Evolutionary conservation across 1,139 yeast genomes (phyloP), one percentile per base, ranked within the genome.

Genomic region (Geotrichum histeridarum): DNA sequence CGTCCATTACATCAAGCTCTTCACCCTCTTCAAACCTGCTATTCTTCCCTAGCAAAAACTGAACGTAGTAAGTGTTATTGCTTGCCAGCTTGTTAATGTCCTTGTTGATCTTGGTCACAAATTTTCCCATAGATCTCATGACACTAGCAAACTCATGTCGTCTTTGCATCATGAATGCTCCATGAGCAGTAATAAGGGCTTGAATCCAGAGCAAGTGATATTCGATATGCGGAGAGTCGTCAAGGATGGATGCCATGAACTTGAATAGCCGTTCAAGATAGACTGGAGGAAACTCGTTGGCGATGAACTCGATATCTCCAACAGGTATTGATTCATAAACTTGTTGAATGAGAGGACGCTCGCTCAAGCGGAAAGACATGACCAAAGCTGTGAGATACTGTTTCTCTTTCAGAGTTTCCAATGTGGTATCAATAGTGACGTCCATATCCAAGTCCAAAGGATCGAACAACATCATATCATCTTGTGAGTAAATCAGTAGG

Each of bases 401-500:
- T 59, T 81, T 82, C 53, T 84, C 87, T 15, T 75, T 64, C 52
- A 91, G 73, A 11, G 82, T 78, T 55, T 82, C 85, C 32, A 81
- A 57, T 0, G 91, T 85, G 6, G 86, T 75, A 50, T 81, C 85
- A 0, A 96, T 95, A 0, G 99, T 93, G 42, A 93, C 82, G 64
- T 94, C 99, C 49, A 91, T 77, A 67, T 93, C 99, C 66, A 93
- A 78, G 68, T 94, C 98, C 69, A 88, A 89, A 44, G 99, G 99
- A 74, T 93, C 99, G 66, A 93, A 94, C 47, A 83, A 73, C 48
- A 88, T 73, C 14, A 80, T 75, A 56, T 84, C 83, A 67, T 91
- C 95, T 42, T 90, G 80, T 0, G 96, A 84, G 68, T 82, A 93
- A 1, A 93, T 76, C 57, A 91, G 73, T 50, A 94, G 74, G 7